Percentiles rank a stretch among this genome's conserved stretches.
These are phyloP conservation scores for Pascua guehoae DNA, from an alignment of 1,284 basidiomycete genomes.

Conservation along the genomic window DNA sequence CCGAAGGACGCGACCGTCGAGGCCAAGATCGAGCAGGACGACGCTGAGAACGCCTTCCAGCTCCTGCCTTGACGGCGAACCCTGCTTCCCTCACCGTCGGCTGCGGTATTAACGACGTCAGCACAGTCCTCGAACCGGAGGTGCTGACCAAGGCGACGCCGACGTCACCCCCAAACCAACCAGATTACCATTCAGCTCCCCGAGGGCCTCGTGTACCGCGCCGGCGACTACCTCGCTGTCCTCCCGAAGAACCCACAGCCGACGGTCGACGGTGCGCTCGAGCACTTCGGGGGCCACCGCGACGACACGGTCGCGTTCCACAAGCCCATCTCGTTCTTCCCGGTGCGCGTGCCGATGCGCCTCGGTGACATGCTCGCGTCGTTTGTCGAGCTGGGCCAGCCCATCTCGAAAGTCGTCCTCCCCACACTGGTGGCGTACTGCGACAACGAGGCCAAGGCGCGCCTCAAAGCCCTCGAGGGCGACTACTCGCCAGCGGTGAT, in stretches of 20 bases:
- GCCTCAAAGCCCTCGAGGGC: constrained; percentile 11
- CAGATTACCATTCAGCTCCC: constrained; percentile 54
- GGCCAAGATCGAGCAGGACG: not conserved
- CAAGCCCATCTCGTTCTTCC: constrained; percentile 51
- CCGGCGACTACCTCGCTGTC: constrained; percentile 56
- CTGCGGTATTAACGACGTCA: not conserved
- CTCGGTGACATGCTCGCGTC: constrained; percentile 49
- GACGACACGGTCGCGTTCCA: constrained; percentile 32
- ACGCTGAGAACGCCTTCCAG: no score
- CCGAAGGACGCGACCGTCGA: not conserved
- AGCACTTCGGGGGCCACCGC: constrained; percentile 4
- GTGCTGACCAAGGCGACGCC: not conserved
- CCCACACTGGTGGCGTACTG: not conserved
- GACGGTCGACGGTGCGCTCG: constrained; percentile 8
- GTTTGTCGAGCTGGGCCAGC: constrained; percentile 52
- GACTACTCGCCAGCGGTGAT: constrained; percentile 25
- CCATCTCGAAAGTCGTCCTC: constrained; percentile 11
- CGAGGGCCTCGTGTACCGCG: constrained; percentile 47
- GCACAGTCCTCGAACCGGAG: not conserved
- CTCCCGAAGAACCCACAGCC: constrained; percentile 9
- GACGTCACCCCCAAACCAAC: not conserved
- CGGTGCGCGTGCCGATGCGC: constrained; percentile 47
- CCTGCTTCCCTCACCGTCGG: not conserved
- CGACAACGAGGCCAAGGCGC: constrained; percentile 13
- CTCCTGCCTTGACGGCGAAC: not conserved